phyloP scores from a whole-genome alignment of 2,329 filamentous ascomycete genomes.

The Lasiodiplodia sp. region DNA sequence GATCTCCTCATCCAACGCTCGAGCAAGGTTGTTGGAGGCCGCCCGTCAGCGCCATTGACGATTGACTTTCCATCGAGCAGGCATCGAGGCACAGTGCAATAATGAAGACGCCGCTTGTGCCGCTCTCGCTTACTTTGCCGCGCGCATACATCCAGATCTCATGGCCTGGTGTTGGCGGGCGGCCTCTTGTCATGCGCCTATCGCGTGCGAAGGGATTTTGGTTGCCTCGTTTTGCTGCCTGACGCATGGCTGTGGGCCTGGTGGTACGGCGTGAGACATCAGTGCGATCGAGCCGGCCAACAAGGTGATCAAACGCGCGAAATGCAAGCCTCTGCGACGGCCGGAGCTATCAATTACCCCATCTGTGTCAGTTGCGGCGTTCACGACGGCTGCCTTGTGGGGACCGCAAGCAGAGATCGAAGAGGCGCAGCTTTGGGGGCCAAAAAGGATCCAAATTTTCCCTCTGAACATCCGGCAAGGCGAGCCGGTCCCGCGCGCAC shows the following conservation, averaged over 20 bases:
- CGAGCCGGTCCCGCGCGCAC: background rate
- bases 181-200: constrained; percentile 2
- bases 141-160: constrained; percentile 10
- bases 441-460: background rate
- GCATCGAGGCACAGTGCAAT: background rate
- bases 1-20: background rate
- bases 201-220: background rate
- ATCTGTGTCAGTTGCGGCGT: constrained; percentile 1
- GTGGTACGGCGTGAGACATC: constrained; percentile 1
- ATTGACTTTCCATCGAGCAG: background rate
- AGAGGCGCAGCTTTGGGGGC: constrained; percentile 19
- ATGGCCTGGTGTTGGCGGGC: background rate
- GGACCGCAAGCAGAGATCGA: background rate
- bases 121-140: constrained; percentile 18
- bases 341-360: constrained; percentile 9
- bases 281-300: background rate
- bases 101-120: background rate
- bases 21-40: constrained; percentile 14
- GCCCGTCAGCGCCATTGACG: constrained; percentile 3
- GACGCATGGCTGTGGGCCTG: background rate
- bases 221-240: constrained; percentile 24
- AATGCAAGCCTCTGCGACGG: background rate
- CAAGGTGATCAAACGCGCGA: background rate
- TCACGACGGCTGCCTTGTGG: constrained; percentile 6
- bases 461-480: background rate